These are phyloP conservation scores for Rhododendron williamsianum DNA, from an alignment of 148 eudicot species.

Conservation along the genomic window DNA sequence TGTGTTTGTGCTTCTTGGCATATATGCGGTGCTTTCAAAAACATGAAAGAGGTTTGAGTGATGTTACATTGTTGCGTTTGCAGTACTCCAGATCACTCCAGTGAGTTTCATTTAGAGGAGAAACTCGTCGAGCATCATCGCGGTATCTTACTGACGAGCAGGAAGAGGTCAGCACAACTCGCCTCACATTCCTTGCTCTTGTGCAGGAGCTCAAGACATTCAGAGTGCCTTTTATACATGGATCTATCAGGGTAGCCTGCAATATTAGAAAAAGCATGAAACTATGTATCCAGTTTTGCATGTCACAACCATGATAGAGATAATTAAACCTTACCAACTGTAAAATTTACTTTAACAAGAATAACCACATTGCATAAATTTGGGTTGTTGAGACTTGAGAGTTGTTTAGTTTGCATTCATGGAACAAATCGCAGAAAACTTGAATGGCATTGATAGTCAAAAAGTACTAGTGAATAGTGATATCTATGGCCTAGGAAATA, in stretches of 20 bases:
- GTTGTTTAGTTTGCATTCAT: background rate
- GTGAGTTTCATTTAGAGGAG: conserved; percentile 82
- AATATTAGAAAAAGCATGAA: conserved; percentile 7
- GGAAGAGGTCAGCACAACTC: conserved; percentile 88
- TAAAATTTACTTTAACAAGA: background rate
- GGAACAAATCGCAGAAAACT: background rate
- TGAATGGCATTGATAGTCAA: background rate
- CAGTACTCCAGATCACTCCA: conserved; percentile 93
- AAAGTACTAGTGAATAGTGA: background rate
- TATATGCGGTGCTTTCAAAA: background rate
- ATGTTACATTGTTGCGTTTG: conserved; percentile 54
- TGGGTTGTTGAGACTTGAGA: background rate
- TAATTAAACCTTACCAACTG: background rate
- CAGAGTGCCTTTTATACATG: conserved; percentile 71
- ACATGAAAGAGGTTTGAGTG: background rate
- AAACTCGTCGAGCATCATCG: conserved; percentile 38
- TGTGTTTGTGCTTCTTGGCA: background rate
- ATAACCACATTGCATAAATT: background rate
- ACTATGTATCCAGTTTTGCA: background rate
- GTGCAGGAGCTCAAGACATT: conserved; percentile 80
- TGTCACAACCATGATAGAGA: background rate
- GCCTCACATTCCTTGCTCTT: conserved; percentile 52
- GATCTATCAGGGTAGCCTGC: conserved; percentile 72
- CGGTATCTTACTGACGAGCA: conserved; percentile 87
- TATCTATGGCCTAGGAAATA: background rate